phyloP scores from a whole-genome alignment of 108 stramenopile genomes.

The Cylindrotheca closterium region DNA sequence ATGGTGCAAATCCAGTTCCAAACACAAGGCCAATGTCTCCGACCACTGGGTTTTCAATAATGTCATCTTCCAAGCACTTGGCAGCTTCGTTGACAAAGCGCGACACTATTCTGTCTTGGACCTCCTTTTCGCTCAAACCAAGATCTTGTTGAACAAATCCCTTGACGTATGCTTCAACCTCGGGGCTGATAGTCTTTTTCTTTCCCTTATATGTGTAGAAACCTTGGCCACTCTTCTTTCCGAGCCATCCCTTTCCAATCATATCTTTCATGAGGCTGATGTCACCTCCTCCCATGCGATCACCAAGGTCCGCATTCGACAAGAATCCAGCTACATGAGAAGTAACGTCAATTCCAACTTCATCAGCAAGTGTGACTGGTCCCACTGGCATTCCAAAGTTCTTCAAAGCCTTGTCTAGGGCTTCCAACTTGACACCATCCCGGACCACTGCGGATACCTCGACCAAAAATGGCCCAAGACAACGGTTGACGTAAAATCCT shows the following conservation, averaged over 20 bases:
- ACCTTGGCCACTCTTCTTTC: slow-evolving; percentile 95
- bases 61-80: slow-evolving; percentile 97
- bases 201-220: slow-evolving; percentile 96
- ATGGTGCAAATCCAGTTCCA: slow-evolving; percentile 99
- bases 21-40: slow-evolving; percentile 99
- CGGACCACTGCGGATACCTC: slow-evolving; percentile 81
- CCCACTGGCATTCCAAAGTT: slow-evolving; percentile 98
- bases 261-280: slow-evolving; percentile 88
- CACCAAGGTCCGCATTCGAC: slow-evolving; percentile 92
- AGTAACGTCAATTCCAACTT: slow-evolving; percentile 96
- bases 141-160: slow-evolving; percentile 62
- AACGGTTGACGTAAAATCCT: slow-evolving; percentile 99
- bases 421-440: slow-evolving; percentile 85
- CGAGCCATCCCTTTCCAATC: slow-evolving; percentile 95
- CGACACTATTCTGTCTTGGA: slow-evolving; percentile 93
- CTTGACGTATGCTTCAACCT: slow-evolving; percentile 73
- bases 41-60: slow-evolving; percentile 93
- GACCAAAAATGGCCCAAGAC: slow-evolving; percentile 95
- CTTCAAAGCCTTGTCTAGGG: slow-evolving; percentile 90
- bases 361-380: slow-evolving; percentile 91
- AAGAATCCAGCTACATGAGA: slow-evolving; percentile 92
- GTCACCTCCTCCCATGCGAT: slow-evolving; percentile 95
- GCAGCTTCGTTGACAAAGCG: slow-evolving; percentile 98
- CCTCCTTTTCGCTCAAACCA: slow-evolving; percentile 75
- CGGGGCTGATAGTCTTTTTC: slow-evolving; percentile 88